Percentiles rank a stretch among this genome's conserved stretches.
phyloP scores from a whole-genome alignment of 225 moss, liverwort and hornwort genomes.

The Rhytidiadelphus loreus region DNA sequence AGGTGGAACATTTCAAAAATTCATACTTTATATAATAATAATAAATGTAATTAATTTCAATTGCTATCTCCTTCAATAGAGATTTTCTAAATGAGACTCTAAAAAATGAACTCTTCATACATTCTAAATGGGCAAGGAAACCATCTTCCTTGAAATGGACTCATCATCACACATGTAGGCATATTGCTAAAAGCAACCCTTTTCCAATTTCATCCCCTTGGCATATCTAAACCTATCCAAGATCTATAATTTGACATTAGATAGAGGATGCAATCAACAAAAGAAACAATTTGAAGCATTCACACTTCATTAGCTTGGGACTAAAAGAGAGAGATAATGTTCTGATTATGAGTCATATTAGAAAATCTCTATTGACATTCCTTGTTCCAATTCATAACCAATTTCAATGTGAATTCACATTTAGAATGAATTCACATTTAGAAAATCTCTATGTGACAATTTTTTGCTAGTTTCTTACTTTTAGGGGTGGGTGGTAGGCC shows the following conservation, averaged over 20 bases:
- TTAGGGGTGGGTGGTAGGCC: too few relatives aligned
- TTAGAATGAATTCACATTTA: too few relatives aligned
- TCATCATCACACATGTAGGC: too few relatives aligned
- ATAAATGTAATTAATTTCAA: too few relatives aligned
- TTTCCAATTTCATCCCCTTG: rapidly evolving
- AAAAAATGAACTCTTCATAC: rapidly evolving
- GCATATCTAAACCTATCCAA: neutral
- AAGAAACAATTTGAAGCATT: neutral
- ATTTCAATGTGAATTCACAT: too few relatives aligned
- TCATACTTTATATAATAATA: neutral
- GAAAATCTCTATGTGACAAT: too few relatives aligned
- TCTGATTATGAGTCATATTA: rapidly evolving
- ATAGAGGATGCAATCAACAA: rapidly evolving
- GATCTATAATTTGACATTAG: neutral
- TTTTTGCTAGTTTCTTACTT: neutral
- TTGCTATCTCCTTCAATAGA: neutral
- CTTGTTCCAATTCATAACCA: too few relatives aligned
- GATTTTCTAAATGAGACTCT: rapidly evolving
- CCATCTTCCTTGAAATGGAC: rapidly evolving
- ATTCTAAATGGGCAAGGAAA: neutral
- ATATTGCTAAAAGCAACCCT: neutral
- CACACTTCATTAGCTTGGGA: neutral
- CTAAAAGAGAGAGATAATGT: neutral
- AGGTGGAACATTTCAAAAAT: neutral
- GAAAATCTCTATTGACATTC: too few relatives aligned